Conservation (phyloP, 192 early-diverging fungal species). For the Linnemannia schmuckeri region DNA sequence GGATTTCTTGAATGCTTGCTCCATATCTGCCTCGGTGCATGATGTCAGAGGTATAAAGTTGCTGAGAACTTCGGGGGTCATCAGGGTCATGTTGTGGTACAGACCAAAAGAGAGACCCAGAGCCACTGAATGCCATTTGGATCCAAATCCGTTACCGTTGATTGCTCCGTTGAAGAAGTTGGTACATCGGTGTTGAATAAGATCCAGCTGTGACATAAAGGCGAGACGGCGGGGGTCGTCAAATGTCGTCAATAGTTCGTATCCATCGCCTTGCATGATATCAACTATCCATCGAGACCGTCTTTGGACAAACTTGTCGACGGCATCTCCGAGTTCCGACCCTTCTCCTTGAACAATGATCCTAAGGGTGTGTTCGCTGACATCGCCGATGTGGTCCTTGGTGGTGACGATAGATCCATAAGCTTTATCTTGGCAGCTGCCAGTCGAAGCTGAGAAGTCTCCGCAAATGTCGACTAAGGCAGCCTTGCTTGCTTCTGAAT, state of each 20-base stretch:
- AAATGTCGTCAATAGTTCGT: slow-evolving; percentile 17
- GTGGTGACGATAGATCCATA: slow-evolving; percentile 13
- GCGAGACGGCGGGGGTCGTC: slow-evolving; percentile 16
- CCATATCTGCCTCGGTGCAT: slow-evolving; percentile 21
- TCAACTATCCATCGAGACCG: slow-evolving; percentile 40
- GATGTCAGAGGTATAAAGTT: slow-evolving; percentile 19
- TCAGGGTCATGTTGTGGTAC: slow-evolving; percentile 42
- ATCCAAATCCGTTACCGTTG: slow-evolving; percentile 6
- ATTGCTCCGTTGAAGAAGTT: slow-evolving; percentile 25
- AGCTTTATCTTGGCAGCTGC: slow-evolving; percentile 15
- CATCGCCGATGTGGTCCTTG: not conserved
- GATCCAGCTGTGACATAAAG: slow-evolving; percentile 28
- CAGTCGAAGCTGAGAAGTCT: not conserved
- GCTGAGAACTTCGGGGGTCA: not conserved
- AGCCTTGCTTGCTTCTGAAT: not conserved
- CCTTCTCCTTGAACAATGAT: slow-evolving; percentile 26
- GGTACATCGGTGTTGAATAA: slow-evolving; percentile 28
- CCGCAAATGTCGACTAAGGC: not conserved
- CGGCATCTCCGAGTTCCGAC: slow-evolving; percentile 1
- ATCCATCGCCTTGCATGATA: slow-evolving; percentile 15
- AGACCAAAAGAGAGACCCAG: slow-evolving; percentile 20
- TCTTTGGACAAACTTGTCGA: slow-evolving; percentile 40
- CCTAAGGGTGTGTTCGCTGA: slow-evolving; percentile 3
- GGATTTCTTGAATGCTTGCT: not conserved
- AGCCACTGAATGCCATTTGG: slow-evolving; percentile 24